Base-by-base conservation (phyloP, 1,284 basidiomycete genomes). In the Rugosomyces carneus region DNA sequence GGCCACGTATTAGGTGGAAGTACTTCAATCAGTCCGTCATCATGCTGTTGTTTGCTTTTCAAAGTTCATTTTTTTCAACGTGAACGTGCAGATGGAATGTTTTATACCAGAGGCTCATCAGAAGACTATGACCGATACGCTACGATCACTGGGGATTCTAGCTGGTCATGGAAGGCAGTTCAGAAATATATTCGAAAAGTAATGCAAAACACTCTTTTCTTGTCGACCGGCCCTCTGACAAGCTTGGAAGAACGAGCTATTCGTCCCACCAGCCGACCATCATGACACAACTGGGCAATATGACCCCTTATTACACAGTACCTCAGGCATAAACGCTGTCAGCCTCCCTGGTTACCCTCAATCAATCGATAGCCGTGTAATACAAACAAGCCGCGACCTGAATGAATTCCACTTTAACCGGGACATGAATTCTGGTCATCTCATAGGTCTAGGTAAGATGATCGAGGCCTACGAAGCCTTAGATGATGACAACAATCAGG, bases 401-500 rank as follows among this genome's bases (percentile, higher is more conserved):
- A 34, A 42, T 6, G 57, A 57, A 37, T 61, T 60, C 41, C 48
- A 42, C 3, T 60, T 52, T 52, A 59, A 59, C 21, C 21, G 46
- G 19, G 63, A 64, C 46, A 58, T 57, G 51, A 65, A 64, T 42
- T 57, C 58, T 1, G 63, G 63, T 9, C 47, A 56, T 31, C 55
- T 57, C n/a, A 45, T 64, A 24, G 63, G 63, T 11, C 16, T 65
- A n/a, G 62, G 63, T 64, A 37, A 21, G 39, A 29, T 18, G 24
- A 11, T 27, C 32, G 32, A 18, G 32, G 18, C n/a, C 6, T 37
- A 26, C 27, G 36, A 13, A 15, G n/a, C 9, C 15, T n/a, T 10
- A 19, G 15, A 4, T 21, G 13, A 16, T 7, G 15, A 21, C 2
- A 11, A 23, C 57, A 51, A 51, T 51, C 31, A 37, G 50, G 50